Base-by-base conservation (phyloP, 2,329 filamentous ascomycete genomes). In the Myriangium duriaei region DNA sequence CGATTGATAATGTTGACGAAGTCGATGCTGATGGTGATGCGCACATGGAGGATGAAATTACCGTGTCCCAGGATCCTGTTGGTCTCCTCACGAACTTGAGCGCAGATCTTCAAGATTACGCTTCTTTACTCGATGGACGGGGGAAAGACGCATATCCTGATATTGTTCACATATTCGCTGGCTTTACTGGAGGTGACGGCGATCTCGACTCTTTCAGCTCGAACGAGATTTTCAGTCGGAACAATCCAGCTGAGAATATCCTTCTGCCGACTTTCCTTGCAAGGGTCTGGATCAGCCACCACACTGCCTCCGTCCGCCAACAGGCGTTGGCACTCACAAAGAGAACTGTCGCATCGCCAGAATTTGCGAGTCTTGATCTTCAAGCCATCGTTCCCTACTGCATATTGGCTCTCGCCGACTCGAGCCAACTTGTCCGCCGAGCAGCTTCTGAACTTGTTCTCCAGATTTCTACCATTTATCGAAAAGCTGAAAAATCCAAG, bases 351-450 rank as follows among this genome's bases (percentile, higher is more conserved):
- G 71, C 72, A 37, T 57, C 60, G 7, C 59, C 60, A 11, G 67
- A 70, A 41, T 65, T 63, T 38, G 56, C 53, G 14, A 62, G 63
- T 13, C 52, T 72, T 5, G 81, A 94, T 53, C 68, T 87, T 34
- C 88, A 96, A 54, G 72, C 75, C 9, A 56, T 95, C 12, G 54
- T 94, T n/a, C 88, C 88, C 2, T 95, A 93, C 59, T 65, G 79
- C 19, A 62, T 95, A 32, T 67, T 72, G 26, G 81, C 81, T 14
- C 69, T 96, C 12, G 68, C 74, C 15, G 88, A 96, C 55, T 62
- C 76, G 4, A 82, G 82, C 1, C 76, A 79, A 45, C 75, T 76
- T 44, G 79, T 94, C 30, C 79, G 87, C 31, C 75, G 77, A 44
- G 76, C 83, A 35, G 81, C 86, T 13, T 76, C 79, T 14, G 72